Percentiles rank a stretch among this genome's conserved stretches.
Evolutionary conservation across 1,139 yeast genomes (phyloP).

Genomic region (Scheffersomyces illinoinensis): DNA sequence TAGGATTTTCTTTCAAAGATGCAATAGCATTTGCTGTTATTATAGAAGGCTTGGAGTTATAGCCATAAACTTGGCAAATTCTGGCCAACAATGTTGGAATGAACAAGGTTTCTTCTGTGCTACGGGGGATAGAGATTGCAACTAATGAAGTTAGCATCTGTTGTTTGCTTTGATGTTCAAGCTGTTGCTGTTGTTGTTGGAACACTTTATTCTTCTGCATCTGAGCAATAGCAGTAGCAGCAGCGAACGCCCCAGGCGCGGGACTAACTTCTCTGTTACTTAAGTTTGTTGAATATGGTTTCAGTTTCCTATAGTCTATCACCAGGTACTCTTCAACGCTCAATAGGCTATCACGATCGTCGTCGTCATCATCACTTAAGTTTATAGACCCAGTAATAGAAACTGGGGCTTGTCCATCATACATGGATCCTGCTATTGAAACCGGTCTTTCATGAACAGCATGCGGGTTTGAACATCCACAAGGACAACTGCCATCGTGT

Average conservation of each 20-base stretch:
- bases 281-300: slow-evolving; percentile 9
- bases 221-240: slow-evolving; percentile 66
- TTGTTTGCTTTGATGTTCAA: slow-evolving; percentile 39
- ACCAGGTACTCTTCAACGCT: slow-evolving; percentile 30
- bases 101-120: slow-evolving; percentile 74
- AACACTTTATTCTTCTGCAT: slow-evolving; percentile 41
- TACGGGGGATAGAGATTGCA: slow-evolving; percentile 72
- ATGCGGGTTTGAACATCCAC: slow-evolving; percentile 57
- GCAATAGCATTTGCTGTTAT: slow-evolving; percentile 72
- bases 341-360: slow-evolving; percentile 33
- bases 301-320: slow-evolving; percentile 2
- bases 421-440: slow-evolving; percentile 60
- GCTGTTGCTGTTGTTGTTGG: slow-evolving; percentile 19
- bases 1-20: slow-evolving; percentile 53
- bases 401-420: slow-evolving; percentile 27
- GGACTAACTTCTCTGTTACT: slow-evolving; percentile 53
- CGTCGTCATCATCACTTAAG: slow-evolving; percentile 48
- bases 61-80: slow-evolving; percentile 69
- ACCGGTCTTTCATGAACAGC: slow-evolving; percentile 64
- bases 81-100: slow-evolving; percentile 70
- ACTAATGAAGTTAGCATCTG: slow-evolving; percentile 63
- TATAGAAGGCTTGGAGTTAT: slow-evolving; percentile 65
- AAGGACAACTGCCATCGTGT: slow-evolving; percentile 55
- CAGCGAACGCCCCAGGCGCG: slow-evolving; percentile 77
- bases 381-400: slow-evolving; percentile 40